Evolutionary conservation across 768 basidiomycete species (phyloP), one percentile per base, ranked within the genome.

Genomic region (Boletus subcaerulescens): DNA sequence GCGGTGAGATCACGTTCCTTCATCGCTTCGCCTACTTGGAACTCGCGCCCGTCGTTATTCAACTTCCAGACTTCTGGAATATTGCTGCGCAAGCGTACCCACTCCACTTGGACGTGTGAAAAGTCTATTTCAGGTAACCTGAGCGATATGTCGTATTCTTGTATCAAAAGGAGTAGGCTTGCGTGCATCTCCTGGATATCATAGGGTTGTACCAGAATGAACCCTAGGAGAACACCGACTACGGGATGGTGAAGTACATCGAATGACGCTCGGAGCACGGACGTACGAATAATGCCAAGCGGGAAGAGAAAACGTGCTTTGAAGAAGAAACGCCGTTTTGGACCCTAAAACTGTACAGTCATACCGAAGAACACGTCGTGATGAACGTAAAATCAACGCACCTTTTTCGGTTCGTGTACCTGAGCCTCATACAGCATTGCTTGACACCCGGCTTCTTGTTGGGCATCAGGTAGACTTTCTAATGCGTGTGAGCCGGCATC

Each of bases 61-160:
- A 91, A 78, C 67, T 90, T 91, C 87, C 90, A 91, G 0, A 89
- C 72, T 60, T 91, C 90, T 0, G 91, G 89, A 11, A 93, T 85
- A 56, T 76, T 86, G 63, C 75, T 81, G 46, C 82, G 77, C 7
- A 92, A 67, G 48, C 82, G 77, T 38, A 75, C 76, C 87, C 90
- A 92, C 67, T 92, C 89, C 22, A 73, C 60, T 68, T 89, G 88
- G 11, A 91, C 76, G 5, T 81, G 78, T 9, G 86, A 80, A 53
- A 89, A 75, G 68, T 89, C 86, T 29, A 89, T 70, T 48, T 77
- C 82, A 6, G 86, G 84, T 4, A 90, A 67, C 50, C 79, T 76
- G 40, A 91, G 65, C 24, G 79, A 78, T 50, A 91, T 68, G 48
- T 90, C 88, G 56, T 89, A 89, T 63, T 85, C 80, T 61, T 84